Evolutionary conservation across 306 rosid genomes (phyloP), one percentile per base, ranked within the genome.

Genomic region (Malus sylvestris): DNA sequence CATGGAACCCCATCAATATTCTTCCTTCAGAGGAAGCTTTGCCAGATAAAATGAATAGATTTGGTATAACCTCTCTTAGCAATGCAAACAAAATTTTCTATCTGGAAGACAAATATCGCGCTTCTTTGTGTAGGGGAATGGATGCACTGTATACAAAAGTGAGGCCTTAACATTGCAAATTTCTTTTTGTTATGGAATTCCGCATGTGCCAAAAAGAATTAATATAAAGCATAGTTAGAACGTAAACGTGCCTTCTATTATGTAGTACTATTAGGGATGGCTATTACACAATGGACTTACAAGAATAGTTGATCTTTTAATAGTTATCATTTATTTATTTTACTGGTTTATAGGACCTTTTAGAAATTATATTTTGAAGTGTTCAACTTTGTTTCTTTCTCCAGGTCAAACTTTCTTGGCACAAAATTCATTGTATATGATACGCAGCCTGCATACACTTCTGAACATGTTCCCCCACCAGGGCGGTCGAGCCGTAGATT

Each of bases 341-440:
- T 55, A n/a, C 32, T 72, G 33, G 30, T 11, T 18, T 73, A 13
- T 22, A 15, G 5, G 15, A 22, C 27, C 12, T 19, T 10, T 22
- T 38, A 14, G 16, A 57, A 38, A 22, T 72, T n/a, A 22, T 38
- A 40, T 15, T 40, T 22, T 38, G 32, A 40, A 35, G 68, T 35
- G 59, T 15, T 58, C 38, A 23, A 38, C 42, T 68, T 79, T 35
- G 32, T 75, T 84, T 64, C 70, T 40, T 83, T 23, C 72, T 61
- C 79, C 95, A 95, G 98, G 82, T 90, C 98, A 71, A 95, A 95
- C 83, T 95, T 95, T 78, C 91, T 95, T 53, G 98, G 98, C 66
- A 95, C 98, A 46, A 92, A 89, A 67, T 95, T 92, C 84, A 87
- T 91, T 44, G 86, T 95, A 67, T 90, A 90, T 44, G 98, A 95